Evolutionary conservation across 1,284 basidiomycete species (phyloP).

Genomic region (Amylostereum areolatum): DNA sequence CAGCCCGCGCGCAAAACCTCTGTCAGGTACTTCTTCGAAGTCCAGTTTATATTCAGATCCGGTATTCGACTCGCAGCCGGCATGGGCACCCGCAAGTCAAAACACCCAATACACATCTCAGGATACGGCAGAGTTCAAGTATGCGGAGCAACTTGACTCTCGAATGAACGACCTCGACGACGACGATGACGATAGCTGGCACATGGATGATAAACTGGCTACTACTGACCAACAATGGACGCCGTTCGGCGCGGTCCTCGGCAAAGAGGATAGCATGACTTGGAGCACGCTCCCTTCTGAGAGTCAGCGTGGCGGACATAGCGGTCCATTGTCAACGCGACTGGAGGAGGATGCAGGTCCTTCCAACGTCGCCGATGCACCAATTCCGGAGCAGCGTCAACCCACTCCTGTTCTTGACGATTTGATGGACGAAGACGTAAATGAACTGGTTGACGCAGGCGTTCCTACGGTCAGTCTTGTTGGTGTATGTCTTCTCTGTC

Average conservation of each 20-base stretch:
- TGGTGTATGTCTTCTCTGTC: slow-evolving; percentile 39
- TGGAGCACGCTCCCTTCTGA: slow-evolving; percentile 56
- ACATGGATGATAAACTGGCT: slow-evolving; percentile 55
- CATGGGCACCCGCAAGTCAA: slow-evolving; percentile 56
- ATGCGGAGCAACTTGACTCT: slow-evolving; percentile 15
- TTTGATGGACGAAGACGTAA: too few species aligned
- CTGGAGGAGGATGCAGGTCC: too few species aligned
- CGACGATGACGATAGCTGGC: slow-evolving; percentile 71
- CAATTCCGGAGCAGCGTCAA: slow-evolving; percentile 5
- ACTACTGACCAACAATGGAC: slow-evolving; percentile 50
- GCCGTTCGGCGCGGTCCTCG: slow-evolving; percentile 32
- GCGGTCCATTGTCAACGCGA: not conserved
- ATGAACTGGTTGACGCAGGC: slow-evolving; percentile 27
- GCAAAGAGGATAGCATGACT: slow-evolving; percentile 59
- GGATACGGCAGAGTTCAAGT: slow-evolving; percentile 23
- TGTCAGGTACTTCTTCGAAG: slow-evolving; percentile 48
- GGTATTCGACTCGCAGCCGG: slow-evolving; percentile 43
- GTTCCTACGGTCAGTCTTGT: slow-evolving; percentile 35
- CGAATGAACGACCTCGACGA: slow-evolving; percentile 21
- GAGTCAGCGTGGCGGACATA: slow-evolving; percentile 24
- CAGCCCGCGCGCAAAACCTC: slow-evolving; percentile 23
- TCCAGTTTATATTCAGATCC: slow-evolving; percentile 44
- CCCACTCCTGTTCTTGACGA: too few species aligned
- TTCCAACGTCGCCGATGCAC: too few species aligned
- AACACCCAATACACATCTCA: slow-evolving; percentile 48